These are phyloP conservation scores for Aspergillus clavatus DNA, from an alignment of 2,329 filamentous ascomycete genomes.

Conservation along the genomic window DNA sequence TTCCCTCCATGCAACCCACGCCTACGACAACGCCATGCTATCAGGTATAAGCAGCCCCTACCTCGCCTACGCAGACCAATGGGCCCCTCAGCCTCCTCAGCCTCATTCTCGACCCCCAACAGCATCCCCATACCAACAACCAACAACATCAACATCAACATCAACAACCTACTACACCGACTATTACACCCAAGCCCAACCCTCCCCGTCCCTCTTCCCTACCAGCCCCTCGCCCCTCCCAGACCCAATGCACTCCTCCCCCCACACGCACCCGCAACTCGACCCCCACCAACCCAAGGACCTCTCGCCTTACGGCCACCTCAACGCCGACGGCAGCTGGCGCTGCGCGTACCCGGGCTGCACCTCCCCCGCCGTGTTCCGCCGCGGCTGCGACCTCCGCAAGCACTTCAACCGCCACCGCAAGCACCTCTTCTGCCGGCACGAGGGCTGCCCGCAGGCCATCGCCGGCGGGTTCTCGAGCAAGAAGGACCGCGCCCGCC, in stretches of 20 bases:
- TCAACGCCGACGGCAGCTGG: slow-evolving; percentile 44
- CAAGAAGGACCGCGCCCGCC: slow-evolving; percentile 58
- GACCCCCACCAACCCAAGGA: slow-evolving; percentile 13
- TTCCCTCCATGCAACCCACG: neutral
- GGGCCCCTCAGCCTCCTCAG: neutral
- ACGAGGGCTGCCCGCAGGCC: slow-evolving; percentile 55
- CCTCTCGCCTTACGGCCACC: slow-evolving; percentile 30
- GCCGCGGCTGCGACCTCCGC: slow-evolving; percentile 56
- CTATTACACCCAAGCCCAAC: no score
- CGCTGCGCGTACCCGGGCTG: slow-evolving; percentile 56
- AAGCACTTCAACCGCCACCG: slow-evolving; percentile 61
- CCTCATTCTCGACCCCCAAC: no score
- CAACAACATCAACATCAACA: no score
- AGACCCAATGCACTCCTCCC: neutral
- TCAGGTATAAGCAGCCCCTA: neutral
- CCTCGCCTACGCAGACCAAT: neutral
- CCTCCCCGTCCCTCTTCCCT: slow-evolving; percentile 2
- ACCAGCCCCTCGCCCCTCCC: neutral
- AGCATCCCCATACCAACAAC: neutral
- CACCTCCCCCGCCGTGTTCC: slow-evolving; percentile 55
- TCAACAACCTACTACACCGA: no score
- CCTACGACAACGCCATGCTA: neutral
- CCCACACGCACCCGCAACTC: slow-evolving; percentile 15
- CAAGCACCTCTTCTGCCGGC: slow-evolving; percentile 57
- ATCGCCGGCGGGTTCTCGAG: slow-evolving; percentile 56